Evolutionary conservation across 257 asterid genomes (phyloP).

Genomic region (Osmanthus fragrans): DNA sequence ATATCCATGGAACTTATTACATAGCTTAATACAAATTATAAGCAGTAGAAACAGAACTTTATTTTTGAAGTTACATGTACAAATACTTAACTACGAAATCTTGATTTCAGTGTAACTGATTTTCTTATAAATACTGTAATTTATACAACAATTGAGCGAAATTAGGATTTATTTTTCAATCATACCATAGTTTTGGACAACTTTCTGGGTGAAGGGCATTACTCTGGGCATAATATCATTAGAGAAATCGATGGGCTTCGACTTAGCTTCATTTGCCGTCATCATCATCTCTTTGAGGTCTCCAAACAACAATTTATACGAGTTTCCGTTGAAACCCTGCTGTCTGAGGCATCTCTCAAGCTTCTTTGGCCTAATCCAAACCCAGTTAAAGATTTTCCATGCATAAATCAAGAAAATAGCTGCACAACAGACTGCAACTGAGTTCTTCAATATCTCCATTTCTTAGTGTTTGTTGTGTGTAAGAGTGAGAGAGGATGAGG

Average conservation of each 20-base stretch:
- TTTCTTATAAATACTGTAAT: background rate
- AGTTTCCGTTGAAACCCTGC: conserved; percentile 44
- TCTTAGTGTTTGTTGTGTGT: background rate
- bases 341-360: conserved; percentile 42
- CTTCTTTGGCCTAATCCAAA: conserved; percentile 43
- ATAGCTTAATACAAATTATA: background rate
- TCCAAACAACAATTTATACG: conserved; percentile 42
- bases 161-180: background rate
- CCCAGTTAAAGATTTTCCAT: conserved; percentile 40
- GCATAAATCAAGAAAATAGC: conserved; percentile 12
- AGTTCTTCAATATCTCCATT: background rate
- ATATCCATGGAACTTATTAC: background rate
- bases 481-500: background rate
- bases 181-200: conserved; percentile 28
- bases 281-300: conserved; percentile 37
- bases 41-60: background rate
- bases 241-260: conserved; percentile 44
- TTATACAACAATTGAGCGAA: background rate
- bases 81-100: background rate
- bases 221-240: conserved; percentile 36
- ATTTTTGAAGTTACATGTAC: background rate
- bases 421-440: conserved; percentile 11
- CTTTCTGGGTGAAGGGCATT: conserved; percentile 31
- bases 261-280: conserved; percentile 35
- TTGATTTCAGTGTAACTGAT: no score